Percentiles rank a stretch among this genome's conserved stretches.
Conservation (phyloP, 345 rosid genomes). For the Diplotaxis tenuifolia region DNA sequence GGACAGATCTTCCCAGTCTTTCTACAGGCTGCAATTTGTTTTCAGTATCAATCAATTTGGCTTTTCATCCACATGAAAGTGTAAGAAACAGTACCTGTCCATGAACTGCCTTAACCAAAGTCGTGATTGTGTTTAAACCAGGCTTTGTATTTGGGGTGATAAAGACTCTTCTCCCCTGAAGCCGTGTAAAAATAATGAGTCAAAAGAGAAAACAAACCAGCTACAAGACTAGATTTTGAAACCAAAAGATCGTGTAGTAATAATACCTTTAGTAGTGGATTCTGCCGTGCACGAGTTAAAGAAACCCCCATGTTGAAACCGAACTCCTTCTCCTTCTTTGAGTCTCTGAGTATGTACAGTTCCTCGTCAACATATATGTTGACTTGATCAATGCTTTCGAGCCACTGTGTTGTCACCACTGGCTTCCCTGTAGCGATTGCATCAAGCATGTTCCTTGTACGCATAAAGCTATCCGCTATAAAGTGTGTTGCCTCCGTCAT, state of each 20-base stretch:
- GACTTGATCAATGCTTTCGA: conserved; percentile 69
- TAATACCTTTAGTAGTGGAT: conserved; percentile 63
- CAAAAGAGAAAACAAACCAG: conserved; percentile 1
- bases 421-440: conserved; percentile 86
- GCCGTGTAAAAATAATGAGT: conserved; percentile 16
- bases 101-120: conserved; percentile 60
- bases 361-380: conserved; percentile 68
- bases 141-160: conserved; percentile 75
- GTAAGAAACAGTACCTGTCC: conserved; percentile 51
- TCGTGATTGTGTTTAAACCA: conserved; percentile 57
- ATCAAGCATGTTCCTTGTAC: conserved; percentile 86
- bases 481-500: conserved; percentile 80
- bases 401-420: conserved; percentile 78
- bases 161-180: conserved; percentile 68
- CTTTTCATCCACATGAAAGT: not conserved
- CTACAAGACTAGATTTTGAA: not conserved
- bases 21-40: conserved; percentile 56
- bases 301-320: conserved; percentile 72
- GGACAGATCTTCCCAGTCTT: conserved; percentile 69
- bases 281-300: conserved; percentile 61
- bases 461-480: conserved; percentile 67
- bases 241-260: not conserved
- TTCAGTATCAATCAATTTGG: conserved; percentile 20
- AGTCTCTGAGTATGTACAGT: conserved; percentile 55
- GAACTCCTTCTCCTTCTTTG: conserved; percentile 68